phyloP scores from a whole-genome alignment of 495 filamentous ascomycete genomes.

The Peziza echinospora region DNA sequence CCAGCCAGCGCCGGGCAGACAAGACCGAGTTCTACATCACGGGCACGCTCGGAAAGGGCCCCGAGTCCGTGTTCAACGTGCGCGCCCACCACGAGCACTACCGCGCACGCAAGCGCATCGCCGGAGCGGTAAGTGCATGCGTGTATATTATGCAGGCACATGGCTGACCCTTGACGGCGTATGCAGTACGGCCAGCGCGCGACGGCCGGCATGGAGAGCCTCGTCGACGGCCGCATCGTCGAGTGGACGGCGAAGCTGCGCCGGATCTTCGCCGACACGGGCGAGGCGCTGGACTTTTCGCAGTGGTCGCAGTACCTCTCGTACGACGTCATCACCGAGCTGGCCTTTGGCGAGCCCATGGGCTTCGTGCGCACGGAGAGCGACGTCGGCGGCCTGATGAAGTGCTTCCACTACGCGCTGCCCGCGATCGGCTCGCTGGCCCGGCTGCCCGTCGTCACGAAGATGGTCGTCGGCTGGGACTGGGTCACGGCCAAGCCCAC shows the following conservation, averaged over 20 bases:
- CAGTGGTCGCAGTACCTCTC: conserved; percentile 29
- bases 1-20: conserved; percentile 28
- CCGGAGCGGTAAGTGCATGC: conserved; percentile 19
- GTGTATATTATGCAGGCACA: conserved; percentile 23
- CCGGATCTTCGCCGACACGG: conserved; percentile 24
- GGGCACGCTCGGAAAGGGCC: conserved; percentile 26
- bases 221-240: conserved; percentile 26
- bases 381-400: conserved; percentile 23
- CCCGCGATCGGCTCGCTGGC: conserved; percentile 24
- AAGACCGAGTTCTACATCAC: conserved; percentile 34
- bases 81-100: conserved; percentile 19
- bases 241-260: conserved; percentile 27
- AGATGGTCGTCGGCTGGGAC: not conserved
- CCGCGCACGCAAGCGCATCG: conserved; percentile 28
- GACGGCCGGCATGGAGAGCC: conserved; percentile 31
- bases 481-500: not conserved
- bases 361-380: conserved; percentile 12
- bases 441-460: not conserved
- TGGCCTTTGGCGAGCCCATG: conserved; percentile 15
- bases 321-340: conserved; percentile 18
- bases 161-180: too few relatives aligned
- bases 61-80: conserved; percentile 26
- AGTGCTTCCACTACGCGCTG: conserved; percentile 29
- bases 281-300: conserved; percentile 29
- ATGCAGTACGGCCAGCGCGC: conserved; percentile 31